These are phyloP conservation scores for Lolium multiflorum DNA, from an alignment of 176 grass and related monocot species.

Conservation along the genomic window DNA sequence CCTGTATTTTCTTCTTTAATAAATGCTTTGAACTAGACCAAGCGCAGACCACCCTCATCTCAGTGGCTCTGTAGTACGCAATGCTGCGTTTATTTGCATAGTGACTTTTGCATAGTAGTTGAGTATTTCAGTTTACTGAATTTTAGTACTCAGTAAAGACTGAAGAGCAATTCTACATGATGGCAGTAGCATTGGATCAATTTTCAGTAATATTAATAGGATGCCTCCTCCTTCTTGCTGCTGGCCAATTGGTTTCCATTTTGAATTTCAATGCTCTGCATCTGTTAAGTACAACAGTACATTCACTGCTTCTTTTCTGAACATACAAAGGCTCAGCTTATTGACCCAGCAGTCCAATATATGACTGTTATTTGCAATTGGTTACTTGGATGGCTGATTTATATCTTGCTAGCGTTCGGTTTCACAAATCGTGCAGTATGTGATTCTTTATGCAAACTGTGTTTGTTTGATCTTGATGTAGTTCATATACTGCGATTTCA, in stretches of 20 bases:
- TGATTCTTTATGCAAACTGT: not conserved
- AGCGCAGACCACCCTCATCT: too few relatives aligned
- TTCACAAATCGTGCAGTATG: not conserved
- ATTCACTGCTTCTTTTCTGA: not conserved
- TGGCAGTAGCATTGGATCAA: not conserved
- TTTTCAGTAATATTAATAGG: not conserved
- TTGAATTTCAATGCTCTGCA: not conserved
- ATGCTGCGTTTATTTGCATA: not conserved
- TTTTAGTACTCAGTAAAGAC: not conserved
- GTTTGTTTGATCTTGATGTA: not conserved
- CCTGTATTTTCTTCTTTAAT: too few relatives aligned
- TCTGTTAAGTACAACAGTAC: not conserved
- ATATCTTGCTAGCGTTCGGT: not conserved
- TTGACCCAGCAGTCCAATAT: not conserved
- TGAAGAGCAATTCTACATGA: not conserved
- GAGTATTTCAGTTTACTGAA: not conserved
- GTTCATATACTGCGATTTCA: not conserved
- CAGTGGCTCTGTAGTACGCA: too few relatives aligned
- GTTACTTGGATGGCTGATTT: not conserved
- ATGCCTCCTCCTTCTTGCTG: not conserved
- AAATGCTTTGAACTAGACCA: too few relatives aligned
- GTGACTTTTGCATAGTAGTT: not conserved
- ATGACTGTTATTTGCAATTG: not conserved
- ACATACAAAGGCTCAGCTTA: not conserved
- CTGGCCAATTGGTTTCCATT: conserved; percentile 3